phyloP scores from a whole-genome alignment of 768 basidiomycete genomes.

The Arthromyces matolae region DNA sequence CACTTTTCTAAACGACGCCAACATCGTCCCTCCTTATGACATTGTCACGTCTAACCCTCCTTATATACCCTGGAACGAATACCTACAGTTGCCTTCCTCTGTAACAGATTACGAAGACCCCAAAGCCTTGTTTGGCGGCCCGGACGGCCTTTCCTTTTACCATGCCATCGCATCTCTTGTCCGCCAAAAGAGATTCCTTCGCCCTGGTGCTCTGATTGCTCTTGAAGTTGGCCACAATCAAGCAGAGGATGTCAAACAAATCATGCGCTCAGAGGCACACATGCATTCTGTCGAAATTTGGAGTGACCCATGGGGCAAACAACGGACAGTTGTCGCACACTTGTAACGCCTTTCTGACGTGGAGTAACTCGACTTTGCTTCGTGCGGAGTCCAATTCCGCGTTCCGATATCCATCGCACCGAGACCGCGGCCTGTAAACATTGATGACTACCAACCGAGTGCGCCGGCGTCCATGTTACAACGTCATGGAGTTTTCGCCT shows the following conservation, averaged over 20 bases:
- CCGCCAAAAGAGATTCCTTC: conserved; percentile 47
- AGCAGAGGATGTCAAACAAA: conserved; percentile 54
- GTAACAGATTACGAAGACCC: conserved; percentile 81
- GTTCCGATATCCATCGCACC: background rate
- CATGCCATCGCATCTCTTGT: conserved; percentile 64
- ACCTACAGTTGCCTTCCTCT: conserved; percentile 55
- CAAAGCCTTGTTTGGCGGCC: conserved; percentile 76
- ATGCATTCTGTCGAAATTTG: conserved; percentile 60
- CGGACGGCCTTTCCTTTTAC: conserved; percentile 60
- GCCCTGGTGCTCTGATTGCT: conserved; percentile 52
- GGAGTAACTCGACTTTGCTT: background rate
- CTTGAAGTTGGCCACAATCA: conserved; percentile 81
- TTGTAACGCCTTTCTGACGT: conserved; percentile 24
- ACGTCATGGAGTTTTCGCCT: too few relatives aligned
- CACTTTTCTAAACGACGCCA: conserved; percentile 34
- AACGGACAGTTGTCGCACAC: conserved; percentile 65
- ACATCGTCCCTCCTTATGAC: conserved; percentile 55
- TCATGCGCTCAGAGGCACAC: conserved; percentile 48
- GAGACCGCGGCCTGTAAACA: conserved; percentile 7
- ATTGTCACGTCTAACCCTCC: conserved; percentile 84
- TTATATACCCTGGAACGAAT: conserved; percentile 74
- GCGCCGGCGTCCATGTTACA: too few relatives aligned
- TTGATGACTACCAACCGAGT: background rate
- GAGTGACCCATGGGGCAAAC: conserved; percentile 76
- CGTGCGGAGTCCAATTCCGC: background rate